phyloP scores from a whole-genome alignment of 2,329 filamentous ascomycete genomes.

The Cercospora zeina region DNA sequence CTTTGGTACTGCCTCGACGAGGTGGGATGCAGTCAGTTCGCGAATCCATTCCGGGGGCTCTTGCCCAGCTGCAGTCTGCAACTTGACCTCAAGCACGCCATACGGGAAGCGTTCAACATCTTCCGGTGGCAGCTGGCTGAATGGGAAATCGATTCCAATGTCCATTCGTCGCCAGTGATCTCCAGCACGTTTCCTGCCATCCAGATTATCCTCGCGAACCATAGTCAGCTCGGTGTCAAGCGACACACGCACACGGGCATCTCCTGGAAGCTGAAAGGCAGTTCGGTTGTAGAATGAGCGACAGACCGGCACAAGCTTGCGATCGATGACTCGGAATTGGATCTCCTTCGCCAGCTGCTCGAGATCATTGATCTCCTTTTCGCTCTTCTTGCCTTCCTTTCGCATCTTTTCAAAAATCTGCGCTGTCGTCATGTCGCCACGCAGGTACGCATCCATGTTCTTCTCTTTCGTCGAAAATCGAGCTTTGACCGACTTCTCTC shows the following conservation, averaged over 20 bases:
- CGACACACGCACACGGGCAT: constrained; percentile 93
- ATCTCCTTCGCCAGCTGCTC: constrained; percentile 88
- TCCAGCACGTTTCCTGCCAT: constrained; percentile 72
- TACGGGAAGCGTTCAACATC: constrained; percentile 94
- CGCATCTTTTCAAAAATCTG: constrained; percentile 95
- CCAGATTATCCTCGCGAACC: constrained; percentile 91
- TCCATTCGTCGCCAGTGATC: constrained; percentile 96
- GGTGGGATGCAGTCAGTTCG: constrained; percentile 85
- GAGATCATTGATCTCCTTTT: constrained; percentile 86
- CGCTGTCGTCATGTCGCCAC: constrained; percentile 78
- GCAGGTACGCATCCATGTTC: constrained; percentile 88
- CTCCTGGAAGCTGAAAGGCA: constrained; percentile 93
- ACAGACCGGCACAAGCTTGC: constrained; percentile 83
- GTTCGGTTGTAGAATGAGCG: constrained; percentile 98
- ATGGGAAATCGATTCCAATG: constrained; percentile 94
- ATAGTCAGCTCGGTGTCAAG: constrained; percentile 95
- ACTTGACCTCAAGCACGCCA: constrained; percentile 92
- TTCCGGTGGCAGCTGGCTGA: constrained; percentile 78
- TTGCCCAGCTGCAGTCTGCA: constrained; percentile 93
- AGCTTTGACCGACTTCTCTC: constrained; percentile 97
- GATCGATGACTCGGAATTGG: constrained; percentile 87
- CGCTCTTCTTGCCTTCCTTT: constrained; percentile 89
- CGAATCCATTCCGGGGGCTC: constrained; percentile 96
- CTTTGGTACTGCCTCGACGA: constrained; percentile 98
- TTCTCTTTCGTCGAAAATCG: constrained; percentile 96